phyloP scores from a whole-genome alignment of 2,329 filamentous ascomycete genomes.

The Sordariomycetes sp. region DNA sequence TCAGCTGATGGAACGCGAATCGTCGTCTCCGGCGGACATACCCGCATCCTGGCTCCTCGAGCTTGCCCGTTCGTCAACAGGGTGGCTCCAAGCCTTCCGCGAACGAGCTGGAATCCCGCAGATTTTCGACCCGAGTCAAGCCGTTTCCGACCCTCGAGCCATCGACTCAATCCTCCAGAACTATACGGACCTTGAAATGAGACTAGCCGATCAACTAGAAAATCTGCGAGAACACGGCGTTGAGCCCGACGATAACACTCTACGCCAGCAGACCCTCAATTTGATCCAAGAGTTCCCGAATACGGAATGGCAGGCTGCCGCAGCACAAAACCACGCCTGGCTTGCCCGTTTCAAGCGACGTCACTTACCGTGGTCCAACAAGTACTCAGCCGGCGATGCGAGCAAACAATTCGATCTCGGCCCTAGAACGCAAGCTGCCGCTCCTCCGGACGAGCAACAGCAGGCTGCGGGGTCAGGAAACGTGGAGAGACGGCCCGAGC shows the following conservation, averaged over 20 bases:
- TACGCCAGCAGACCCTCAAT: slow-evolving; percentile 10
- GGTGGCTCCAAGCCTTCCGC: slow-evolving; percentile 12
- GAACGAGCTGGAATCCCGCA: slow-evolving; percentile 8
- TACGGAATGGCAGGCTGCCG: slow-evolving; percentile 8
- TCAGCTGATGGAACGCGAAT: slow-evolving; percentile 9
- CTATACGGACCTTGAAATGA: slow-evolving; percentile 11
- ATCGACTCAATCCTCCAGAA: slow-evolving; percentile 10
- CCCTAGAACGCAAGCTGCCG: too few relatives aligned
- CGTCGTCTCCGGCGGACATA: slow-evolving; percentile 11
- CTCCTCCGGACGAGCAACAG: too few relatives aligned
- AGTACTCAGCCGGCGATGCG: neutral
- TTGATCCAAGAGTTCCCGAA: slow-evolving; percentile 11
- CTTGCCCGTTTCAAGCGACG: slow-evolving; percentile 11
- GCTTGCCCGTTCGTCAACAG: slow-evolving; percentile 8
- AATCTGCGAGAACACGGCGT: slow-evolving; percentile 9
- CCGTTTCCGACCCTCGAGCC: neutral
- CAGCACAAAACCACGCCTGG: slow-evolving; percentile 13
- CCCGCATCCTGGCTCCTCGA: slow-evolving; percentile 14
- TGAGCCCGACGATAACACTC: slow-evolving; percentile 10
- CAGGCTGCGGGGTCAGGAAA: neutral
- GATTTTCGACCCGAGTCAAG: neutral
- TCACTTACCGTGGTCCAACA: slow-evolving; percentile 9
- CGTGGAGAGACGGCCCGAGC: neutral
- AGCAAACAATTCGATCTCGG: neutral
- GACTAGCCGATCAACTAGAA: slow-evolving; percentile 8